Conservation (phyloP, 2,329 filamentous ascomycete genomes). For the Biscogniauxia sp. region DNA sequence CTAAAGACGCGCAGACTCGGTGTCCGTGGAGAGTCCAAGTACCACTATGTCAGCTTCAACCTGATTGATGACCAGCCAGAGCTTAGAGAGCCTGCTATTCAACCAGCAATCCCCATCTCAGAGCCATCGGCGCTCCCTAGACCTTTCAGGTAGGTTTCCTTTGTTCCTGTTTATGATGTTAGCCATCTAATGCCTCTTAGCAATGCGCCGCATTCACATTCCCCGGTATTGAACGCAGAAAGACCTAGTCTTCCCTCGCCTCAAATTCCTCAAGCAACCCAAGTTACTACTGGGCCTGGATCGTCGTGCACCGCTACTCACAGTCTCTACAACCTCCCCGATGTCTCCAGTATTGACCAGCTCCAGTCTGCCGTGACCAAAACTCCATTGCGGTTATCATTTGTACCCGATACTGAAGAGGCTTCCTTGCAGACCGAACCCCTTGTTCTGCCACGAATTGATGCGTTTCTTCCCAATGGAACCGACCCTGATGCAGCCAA, state of each 20-base stretch:
- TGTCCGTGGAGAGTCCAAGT: conserved; percentile 95
- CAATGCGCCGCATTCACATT: conserved; percentile 34
- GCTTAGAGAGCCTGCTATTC: conserved; percentile 42
- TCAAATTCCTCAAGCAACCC: conserved; percentile 34
- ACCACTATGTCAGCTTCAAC: conserved; percentile 80
- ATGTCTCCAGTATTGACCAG: conserved; percentile 55
- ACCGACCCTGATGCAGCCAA: conserved; percentile 86
- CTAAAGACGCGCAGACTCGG: conserved; percentile 90
- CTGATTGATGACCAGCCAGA: conserved; percentile 57
- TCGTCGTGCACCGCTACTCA: conserved; percentile 36
- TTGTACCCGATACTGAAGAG: conserved; percentile 57
- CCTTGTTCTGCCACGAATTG: conserved; percentile 81
- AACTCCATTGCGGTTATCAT: conserved; percentile 57
- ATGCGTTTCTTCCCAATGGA: conserved; percentile 72
- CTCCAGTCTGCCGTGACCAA: conserved; percentile 57
- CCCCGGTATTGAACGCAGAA: conserved; percentile 20
- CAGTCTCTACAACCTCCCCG: conserved; percentile 60
- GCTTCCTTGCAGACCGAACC: conserved; percentile 63
- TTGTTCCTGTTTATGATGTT: conserved; percentile 1
- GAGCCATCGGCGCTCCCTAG: conserved; percentile 48
- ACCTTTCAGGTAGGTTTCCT: conserved; percentile 46
- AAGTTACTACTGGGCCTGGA: conserved; percentile 23
- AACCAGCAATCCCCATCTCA: conserved; percentile 48
- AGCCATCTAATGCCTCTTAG: conserved; percentile 25
- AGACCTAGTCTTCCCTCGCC: conserved; percentile 37